A percentile compares a stretch with the other conserved stretches of the same genome.
Conservation (phyloP, 1,284 basidiomycete species). For the Cryptococcus floricola region DNA sequence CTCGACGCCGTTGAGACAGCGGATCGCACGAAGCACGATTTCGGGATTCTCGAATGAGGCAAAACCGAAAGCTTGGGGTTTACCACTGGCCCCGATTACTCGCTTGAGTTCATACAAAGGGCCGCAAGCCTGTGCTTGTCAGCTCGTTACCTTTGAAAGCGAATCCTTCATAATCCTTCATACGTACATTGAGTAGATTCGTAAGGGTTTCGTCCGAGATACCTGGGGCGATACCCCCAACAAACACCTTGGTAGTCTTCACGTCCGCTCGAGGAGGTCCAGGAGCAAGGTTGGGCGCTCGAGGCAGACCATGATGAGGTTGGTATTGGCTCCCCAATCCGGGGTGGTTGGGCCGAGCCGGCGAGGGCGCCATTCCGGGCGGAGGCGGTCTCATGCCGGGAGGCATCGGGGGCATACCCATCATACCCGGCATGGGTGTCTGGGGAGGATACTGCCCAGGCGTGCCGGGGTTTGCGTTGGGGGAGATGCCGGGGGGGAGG, state of each 20-base stretch:
- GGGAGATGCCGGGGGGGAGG: slow-evolving; percentile 30
- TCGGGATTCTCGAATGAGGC: slow-evolving; percentile 88
- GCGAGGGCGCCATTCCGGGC: neutral
- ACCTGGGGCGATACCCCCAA: slow-evolving; percentile 92
- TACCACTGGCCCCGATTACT: slow-evolving; percentile 79
- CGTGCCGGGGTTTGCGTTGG: slow-evolving; percentile 26
- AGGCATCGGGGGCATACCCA: neutral
- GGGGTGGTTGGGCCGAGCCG: slow-evolving; percentile 22
- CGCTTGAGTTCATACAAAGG: slow-evolving; percentile 81
- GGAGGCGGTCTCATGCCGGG: slow-evolving; percentile 1
- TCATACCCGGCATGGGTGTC: neutral
- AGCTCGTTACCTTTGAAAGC: neutral
- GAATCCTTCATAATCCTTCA: neutral
- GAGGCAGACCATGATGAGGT: slow-evolving; percentile 16
- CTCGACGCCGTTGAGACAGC: slow-evolving; percentile 76
- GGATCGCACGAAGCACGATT: slow-evolving; percentile 73
- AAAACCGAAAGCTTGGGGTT: slow-evolving; percentile 93
- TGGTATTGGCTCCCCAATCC: slow-evolving; percentile 25
- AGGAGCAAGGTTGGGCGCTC: slow-evolving; percentile 18
- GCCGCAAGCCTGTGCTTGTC: slow-evolving; percentile 68
- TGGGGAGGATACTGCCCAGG: slow-evolving; percentile 16
- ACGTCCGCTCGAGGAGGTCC: slow-evolving; percentile 28
- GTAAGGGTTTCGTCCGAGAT: slow-evolving; percentile 74
- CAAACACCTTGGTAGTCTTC: slow-evolving; percentile 65
- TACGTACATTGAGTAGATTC: slow-evolving; percentile 68